These are phyloP conservation scores for Suillus decipiens DNA, from an alignment of 768 basidiomycete species.

Conservation along the genomic window DNA sequence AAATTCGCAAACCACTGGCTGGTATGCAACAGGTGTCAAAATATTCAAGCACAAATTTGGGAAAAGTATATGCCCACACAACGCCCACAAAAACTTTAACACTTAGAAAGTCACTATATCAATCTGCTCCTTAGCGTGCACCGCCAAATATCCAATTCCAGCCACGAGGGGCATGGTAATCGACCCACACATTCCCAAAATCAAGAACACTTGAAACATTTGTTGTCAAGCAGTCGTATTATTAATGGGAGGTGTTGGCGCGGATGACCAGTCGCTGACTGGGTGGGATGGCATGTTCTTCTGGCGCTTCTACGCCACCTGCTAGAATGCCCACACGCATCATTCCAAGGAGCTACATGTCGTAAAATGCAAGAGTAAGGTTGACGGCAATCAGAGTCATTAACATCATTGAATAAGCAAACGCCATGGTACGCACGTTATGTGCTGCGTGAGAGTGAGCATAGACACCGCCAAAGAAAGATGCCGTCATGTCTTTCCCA, in stretches of 20 bases:
- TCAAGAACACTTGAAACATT: neutral
- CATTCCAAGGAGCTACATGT: conserved; percentile 62
- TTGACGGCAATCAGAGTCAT: neutral
- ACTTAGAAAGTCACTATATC: neutral
- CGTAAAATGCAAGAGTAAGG: neutral
- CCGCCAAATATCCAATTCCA: neutral
- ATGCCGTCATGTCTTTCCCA: conserved; percentile 80
- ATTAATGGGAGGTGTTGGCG: conserved; percentile 12
- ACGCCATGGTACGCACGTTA: conserved; percentile 49
- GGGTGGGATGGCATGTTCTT: conserved; percentile 47
- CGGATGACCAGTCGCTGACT: conserved; percentile 41
- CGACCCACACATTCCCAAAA: neutral
- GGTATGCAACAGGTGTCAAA: neutral
- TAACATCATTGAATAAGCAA: neutral
- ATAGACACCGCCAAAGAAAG: conserved; percentile 86
- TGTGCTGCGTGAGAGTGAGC: conserved; percentile 83
- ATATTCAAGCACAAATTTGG: neutral
- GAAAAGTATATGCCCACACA: neutral
- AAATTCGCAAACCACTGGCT: neutral
- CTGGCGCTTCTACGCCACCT: conserved; percentile 59
- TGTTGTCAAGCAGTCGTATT: neutral
- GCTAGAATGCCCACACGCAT: conserved; percentile 72
- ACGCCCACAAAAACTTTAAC: neutral
- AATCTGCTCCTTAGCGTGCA: neutral
- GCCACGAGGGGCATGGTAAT: neutral